Evolutionary conservation across 2,329 filamentous ascomycete genomes (phyloP).

Genomic region (Verticillium isaacii): DNA sequence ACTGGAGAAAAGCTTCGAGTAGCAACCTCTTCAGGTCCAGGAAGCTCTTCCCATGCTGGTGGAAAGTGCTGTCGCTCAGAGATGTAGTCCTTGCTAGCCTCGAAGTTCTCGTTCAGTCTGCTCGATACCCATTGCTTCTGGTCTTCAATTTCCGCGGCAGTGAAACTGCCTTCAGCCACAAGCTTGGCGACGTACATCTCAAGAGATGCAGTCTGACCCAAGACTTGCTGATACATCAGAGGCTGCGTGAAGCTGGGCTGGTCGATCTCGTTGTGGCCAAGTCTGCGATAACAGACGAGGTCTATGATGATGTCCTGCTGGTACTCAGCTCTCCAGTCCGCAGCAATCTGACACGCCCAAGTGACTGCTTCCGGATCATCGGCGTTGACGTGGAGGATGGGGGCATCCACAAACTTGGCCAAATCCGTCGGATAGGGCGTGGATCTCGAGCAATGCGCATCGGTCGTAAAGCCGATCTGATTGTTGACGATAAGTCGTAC

Average conservation of each 20-base stretch:
- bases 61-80: slow-evolving; percentile 87
- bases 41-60: slow-evolving; percentile 98
- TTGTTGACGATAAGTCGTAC: slow-evolving; percentile 98
- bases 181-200: slow-evolving; percentile 89
- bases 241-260: slow-evolving; percentile 99
- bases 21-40: slow-evolving; percentile 94
- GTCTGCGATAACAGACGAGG: slow-evolving; percentile 96
- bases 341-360: slow-evolving; percentile 93
- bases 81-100: slow-evolving; percentile 90
- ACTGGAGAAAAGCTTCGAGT: slow-evolving; percentile 81
- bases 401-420: slow-evolving; percentile 95
- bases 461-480: slow-evolving; percentile 99
- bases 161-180: slow-evolving; percentile 86
- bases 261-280: slow-evolving; percentile 98
- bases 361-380: slow-evolving; percentile 98
- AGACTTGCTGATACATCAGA: slow-evolving; percentile 98
- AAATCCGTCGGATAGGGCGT: slow-evolving; percentile 99
- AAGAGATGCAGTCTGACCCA: slow-evolving; percentile 74
- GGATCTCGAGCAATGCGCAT: slow-evolving; percentile 92
- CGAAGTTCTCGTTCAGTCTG: slow-evolving; percentile 96
- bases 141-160: slow-evolving; percentile 93
- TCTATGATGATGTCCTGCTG: slow-evolving; percentile 97
- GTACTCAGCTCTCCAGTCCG: slow-evolving; percentile 97
- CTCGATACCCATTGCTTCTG: slow-evolving; percentile 99
- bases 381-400: slow-evolving; percentile 98